These are phyloP conservation scores for Neurospora tetrasperma DNA, from an alignment of 495 filamentous ascomycete species.

Conservation along the genomic window DNA sequence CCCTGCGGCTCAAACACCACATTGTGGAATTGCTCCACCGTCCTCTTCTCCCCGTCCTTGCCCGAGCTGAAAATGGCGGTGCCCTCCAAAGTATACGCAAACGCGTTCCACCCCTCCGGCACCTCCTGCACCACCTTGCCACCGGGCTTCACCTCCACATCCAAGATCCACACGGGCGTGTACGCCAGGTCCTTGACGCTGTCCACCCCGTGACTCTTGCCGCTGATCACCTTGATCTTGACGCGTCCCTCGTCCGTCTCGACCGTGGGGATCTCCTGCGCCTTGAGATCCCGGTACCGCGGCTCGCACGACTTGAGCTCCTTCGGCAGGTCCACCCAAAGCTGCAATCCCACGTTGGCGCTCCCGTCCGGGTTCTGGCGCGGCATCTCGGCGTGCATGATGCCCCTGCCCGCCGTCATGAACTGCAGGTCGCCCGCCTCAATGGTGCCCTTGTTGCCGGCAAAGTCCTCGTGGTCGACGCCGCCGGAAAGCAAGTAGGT, in stretches of 20 bases:
- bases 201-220: slow-evolving; percentile 73
- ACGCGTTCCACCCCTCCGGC: slow-evolving; percentile 81
- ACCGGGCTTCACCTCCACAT: slow-evolving; percentile 73
- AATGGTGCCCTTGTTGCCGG: slow-evolving; percentile 79
- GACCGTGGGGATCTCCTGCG: slow-evolving; percentile 64
- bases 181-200: slow-evolving; percentile 83
- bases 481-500: slow-evolving; percentile 79
- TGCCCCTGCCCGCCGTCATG: slow-evolving; percentile 90
- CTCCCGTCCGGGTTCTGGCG: slow-evolving; percentile 64
- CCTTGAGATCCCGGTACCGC: slow-evolving; percentile 74
- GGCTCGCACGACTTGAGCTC: slow-evolving; percentile 81
- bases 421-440: slow-evolving; percentile 83
- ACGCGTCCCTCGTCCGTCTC: slow-evolving; percentile 62
- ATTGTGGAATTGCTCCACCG: slow-evolving; percentile 68
- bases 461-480: slow-evolving; percentile 94
- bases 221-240: slow-evolving; percentile 78
- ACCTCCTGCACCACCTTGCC: slow-evolving; percentile 62
- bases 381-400: slow-evolving; percentile 97
- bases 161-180: slow-evolving; percentile 88
- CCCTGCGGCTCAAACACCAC: slow-evolving; percentile 80
- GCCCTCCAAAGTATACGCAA: slow-evolving; percentile 73
- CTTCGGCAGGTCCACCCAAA: slow-evolving; percentile 88
- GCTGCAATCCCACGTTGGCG: slow-evolving; percentile 77
- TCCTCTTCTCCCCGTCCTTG: slow-evolving; percentile 42
- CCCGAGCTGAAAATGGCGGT: slow-evolving; percentile 48